Evolutionary conservation across 768 basidiomycete species (phyloP).

Genomic region (Collybiopsis luxurians): DNA sequence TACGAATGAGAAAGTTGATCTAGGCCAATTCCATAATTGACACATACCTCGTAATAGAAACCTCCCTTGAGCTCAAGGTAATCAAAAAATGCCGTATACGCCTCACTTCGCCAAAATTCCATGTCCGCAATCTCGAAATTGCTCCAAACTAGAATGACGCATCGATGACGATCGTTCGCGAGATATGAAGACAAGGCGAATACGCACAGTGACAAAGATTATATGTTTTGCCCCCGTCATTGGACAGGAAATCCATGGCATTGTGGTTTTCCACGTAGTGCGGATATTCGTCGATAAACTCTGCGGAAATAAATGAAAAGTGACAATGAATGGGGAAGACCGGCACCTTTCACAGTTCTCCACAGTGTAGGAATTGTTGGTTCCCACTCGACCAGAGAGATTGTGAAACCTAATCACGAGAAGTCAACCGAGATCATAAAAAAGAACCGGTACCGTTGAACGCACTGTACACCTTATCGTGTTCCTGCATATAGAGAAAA

Average conservation of each 20-base stretch:
- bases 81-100: slow-evolving; percentile 83
- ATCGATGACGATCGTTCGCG: neutral
- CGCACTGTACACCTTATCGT: slow-evolving; percentile 45
- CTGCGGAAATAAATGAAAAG: slow-evolving; percentile 29
- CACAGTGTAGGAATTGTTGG: slow-evolving; percentile 82
- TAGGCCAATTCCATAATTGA: neutral
- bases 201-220: slow-evolving; percentile 67
- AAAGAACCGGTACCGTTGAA: slow-evolving; percentile 1
- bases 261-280: slow-evolving; percentile 61
- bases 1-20: no score
- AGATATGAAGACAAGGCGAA: neutral
- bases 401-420: slow-evolving; percentile 59
- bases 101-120: slow-evolving; percentile 84
- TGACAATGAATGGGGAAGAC: neutral
- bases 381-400: slow-evolving; percentile 75
- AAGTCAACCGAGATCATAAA: neutral
- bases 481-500: slow-evolving; percentile 61
- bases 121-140: slow-evolving; percentile 93
- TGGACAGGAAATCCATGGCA: slow-evolving; percentile 71
- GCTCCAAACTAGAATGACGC: slow-evolving; percentile 61
- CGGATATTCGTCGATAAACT: slow-evolving; percentile 64
- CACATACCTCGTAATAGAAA: slow-evolving; percentile 85
- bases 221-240: slow-evolving; percentile 61
- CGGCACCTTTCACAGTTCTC: slow-evolving; percentile 64
- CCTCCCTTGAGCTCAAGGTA: slow-evolving; percentile 80